A percentile compares a stretch with the other conserved stretches of the same genome.
These are phyloP conservation scores for Pythium inflatum DNA, from an alignment of 352 stramenopile species.

Conservation along the genomic window DNA sequence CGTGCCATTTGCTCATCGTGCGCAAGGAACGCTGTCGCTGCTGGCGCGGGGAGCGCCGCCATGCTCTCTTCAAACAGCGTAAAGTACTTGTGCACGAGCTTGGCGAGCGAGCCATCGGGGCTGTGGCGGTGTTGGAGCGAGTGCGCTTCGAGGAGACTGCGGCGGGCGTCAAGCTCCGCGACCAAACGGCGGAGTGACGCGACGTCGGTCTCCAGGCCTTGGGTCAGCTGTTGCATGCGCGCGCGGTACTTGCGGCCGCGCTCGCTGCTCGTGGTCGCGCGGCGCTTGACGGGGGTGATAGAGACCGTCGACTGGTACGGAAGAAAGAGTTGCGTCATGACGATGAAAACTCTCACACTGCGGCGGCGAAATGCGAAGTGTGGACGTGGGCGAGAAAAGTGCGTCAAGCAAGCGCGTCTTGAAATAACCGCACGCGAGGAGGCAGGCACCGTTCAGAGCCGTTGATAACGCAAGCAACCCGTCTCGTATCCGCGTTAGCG, in stretches of 20 bases:
- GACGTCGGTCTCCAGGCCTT: conserved; percentile 39
- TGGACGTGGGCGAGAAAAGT: too few species aligned
- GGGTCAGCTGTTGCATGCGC: conserved; percentile 35
- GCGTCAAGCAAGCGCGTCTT: too few species aligned
- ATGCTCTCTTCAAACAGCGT: conserved; percentile 29
- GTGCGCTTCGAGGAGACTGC: conserved; percentile 10
- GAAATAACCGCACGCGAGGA: too few species aligned
- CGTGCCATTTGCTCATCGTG: conserved; percentile 1
- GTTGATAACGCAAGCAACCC: too few species aligned
- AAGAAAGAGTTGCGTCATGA: background rate
- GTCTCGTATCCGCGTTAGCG: too few species aligned
- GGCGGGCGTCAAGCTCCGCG: conserved; percentile 2
- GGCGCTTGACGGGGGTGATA: background rate
- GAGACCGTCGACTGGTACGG: background rate
- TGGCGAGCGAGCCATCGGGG: conserved; percentile 21
- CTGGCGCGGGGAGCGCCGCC: conserved; percentile 4
- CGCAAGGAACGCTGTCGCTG: background rate
- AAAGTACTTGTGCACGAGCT: conserved; percentile 30
- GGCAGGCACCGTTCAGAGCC: too few species aligned
- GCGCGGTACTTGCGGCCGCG: conserved; percentile 29
- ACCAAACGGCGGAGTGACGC: conserved; percentile 37
- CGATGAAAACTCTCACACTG: too few species aligned
- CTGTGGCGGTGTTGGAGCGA: conserved; percentile 19
- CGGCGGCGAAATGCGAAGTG: too few species aligned
- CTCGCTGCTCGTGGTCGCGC: conserved; percentile 12